A percentile compares a stretch with the other conserved stretches of the same genome.
These are phyloP conservation scores for Phylloporus sp. DNA, from an alignment of 768 basidiomycete genomes.

Conservation along the genomic window DNA sequence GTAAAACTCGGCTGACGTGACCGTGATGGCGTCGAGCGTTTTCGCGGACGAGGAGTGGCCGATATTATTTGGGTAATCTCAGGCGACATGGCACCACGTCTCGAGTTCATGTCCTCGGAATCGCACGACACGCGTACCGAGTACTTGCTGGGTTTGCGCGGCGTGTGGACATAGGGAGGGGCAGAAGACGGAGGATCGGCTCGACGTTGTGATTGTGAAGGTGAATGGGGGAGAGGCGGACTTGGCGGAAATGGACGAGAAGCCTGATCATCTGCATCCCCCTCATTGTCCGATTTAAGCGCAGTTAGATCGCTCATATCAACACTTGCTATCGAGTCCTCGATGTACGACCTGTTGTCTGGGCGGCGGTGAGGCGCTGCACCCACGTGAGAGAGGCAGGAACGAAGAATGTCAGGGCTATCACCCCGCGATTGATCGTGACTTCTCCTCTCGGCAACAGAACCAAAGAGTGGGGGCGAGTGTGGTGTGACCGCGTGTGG, in stretches of 20 bases:
- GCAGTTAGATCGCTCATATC: constrained; percentile 32
- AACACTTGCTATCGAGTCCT: constrained; percentile 27
- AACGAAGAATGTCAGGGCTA: constrained; percentile 20
- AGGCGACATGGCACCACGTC: constrained; percentile 29
- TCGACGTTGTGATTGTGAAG: constrained; percentile 9
- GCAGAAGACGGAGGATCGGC: background rate
- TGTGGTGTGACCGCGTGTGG: background rate
- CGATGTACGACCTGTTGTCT: constrained; percentile 1
- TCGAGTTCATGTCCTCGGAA: constrained; percentile 4
- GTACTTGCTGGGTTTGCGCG: constrained; percentile 19
- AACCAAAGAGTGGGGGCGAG: constrained; percentile 4
- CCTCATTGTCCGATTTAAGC: constrained; percentile 26
- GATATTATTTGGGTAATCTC: constrained; percentile 39
- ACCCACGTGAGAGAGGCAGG: constrained; percentile 14
- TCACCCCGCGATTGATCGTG: constrained; percentile 12
- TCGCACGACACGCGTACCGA: constrained; percentile 11
- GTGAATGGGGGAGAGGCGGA: constrained; percentile 23
- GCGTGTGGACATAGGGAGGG: constrained; percentile 21
- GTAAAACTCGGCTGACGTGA: constrained; percentile 22
- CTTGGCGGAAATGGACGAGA: constrained; percentile 25
- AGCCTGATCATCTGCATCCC: constrained; percentile 21
- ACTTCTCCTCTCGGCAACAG: constrained; percentile 5
- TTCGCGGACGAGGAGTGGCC: constrained; percentile 34
- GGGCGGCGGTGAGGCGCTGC: background rate
- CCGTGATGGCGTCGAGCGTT: constrained; percentile 18